These are phyloP conservation scores for Raphanus sativus DNA, from an alignment of 345 rosid genomes.

Conservation along the genomic window DNA sequence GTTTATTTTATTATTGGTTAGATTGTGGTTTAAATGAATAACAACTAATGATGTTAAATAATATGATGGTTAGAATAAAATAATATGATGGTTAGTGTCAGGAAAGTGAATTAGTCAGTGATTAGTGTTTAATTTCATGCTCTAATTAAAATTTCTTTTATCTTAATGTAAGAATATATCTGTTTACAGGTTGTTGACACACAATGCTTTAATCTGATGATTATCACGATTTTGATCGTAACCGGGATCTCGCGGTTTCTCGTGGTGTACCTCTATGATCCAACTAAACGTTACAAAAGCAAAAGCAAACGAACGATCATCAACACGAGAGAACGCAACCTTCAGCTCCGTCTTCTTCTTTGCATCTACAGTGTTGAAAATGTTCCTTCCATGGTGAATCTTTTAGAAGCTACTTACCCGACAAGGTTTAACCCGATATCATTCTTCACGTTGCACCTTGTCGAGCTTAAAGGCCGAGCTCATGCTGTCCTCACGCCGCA, in stretches of 20 bases:
- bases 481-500: constrained; percentile 36
- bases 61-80: too few species aligned
- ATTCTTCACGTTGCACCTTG: constrained; percentile 31
- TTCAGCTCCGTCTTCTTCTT: constrained; percentile 51
- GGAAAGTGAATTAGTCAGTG: too few species aligned
- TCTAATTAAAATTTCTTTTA: background rate
- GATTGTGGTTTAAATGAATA: background rate
- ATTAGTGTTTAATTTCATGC: background rate
- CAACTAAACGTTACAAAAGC: constrained; percentile 54
- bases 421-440: constrained; percentile 35
- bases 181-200: constrained; percentile 29
- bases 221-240: constrained; percentile 7
- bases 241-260: constrained; percentile 45
- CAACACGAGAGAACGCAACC: constrained; percentile 36
- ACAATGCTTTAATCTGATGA: constrained; percentile 30
- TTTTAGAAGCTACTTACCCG: constrained; percentile 37
- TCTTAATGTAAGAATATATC: background rate
- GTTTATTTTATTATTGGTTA: background rate
- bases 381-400: constrained; percentile 37
- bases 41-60: background rate
- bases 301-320: constrained; percentile 53
- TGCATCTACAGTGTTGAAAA: constrained; percentile 43
- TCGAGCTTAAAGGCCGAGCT: constrained; percentile 42
- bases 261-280: constrained; percentile 54
- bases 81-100: too few species aligned